Conservation (phyloP, 805 yeast species). For the Ogataea neopini region DNA sequence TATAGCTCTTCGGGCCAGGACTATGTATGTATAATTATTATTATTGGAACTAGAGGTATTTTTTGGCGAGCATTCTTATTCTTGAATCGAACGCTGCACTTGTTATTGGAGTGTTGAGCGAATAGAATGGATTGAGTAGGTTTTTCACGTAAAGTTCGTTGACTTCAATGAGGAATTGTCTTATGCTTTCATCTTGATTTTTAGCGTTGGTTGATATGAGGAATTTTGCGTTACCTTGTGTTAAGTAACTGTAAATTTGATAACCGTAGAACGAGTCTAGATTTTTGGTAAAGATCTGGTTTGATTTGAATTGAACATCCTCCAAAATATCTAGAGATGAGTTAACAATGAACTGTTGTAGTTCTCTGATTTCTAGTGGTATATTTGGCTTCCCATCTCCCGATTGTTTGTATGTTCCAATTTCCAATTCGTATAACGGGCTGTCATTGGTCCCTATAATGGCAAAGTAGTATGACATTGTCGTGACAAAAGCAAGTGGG, state of each 20-base stretch:
- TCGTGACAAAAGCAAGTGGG: too few species aligned
- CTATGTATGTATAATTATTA: constrained; percentile 9
- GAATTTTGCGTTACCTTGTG: constrained; percentile 85
- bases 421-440: constrained; percentile 86
- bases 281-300: constrained; percentile 65
- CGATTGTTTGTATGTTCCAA: constrained; percentile 70
- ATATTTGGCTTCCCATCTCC: constrained; percentile 66
- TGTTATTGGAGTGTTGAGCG: constrained; percentile 69
- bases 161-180: constrained; percentile 80
- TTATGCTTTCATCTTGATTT: constrained; percentile 67
- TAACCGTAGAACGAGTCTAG: constrained; percentile 87
- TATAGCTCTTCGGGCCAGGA: constrained; percentile 5
- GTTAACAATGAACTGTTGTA: constrained; percentile 86
- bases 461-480: constrained; percentile 83
- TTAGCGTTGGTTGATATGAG: constrained; percentile 64
- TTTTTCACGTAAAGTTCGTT: constrained; percentile 89
- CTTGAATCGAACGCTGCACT: constrained; percentile 75
- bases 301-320: constrained; percentile 79
- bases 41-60: constrained; percentile 53
- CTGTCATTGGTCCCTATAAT: constrained; percentile 84
- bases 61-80: constrained; percentile 70
- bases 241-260: constrained; percentile 78
- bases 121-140: constrained; percentile 82
- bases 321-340: constrained; percentile 90
- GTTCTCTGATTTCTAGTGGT: constrained; percentile 68